Conservation (phyloP, 257 asterid genomes). For the Ballota nigra region DNA sequence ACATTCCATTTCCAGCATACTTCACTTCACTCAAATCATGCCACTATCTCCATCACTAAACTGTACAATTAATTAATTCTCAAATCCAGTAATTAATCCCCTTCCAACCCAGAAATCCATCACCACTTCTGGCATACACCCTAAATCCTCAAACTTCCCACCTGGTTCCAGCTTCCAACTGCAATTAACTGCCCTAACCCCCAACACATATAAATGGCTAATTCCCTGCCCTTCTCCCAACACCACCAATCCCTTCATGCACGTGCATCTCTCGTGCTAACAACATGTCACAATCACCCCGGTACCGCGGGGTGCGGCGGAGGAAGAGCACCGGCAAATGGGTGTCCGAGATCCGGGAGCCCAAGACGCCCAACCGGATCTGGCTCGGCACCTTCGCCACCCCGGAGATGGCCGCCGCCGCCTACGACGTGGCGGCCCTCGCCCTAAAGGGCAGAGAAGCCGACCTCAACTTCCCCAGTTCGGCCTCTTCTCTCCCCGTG, state of each 20-base stretch:
- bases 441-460: constrained; percentile 52
- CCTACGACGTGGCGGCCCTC: constrained; percentile 59
- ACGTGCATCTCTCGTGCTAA: neutral
- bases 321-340: constrained; percentile 54
- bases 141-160: constrained; percentile 51
- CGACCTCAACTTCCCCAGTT: constrained; percentile 53
- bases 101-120: constrained; percentile 55
- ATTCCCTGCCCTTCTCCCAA: constrained; percentile 19
- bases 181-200: constrained; percentile 10
- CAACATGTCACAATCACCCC: constrained; percentile 33
- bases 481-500: constrained; percentile 49
- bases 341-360: constrained; percentile 74
- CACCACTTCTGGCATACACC: constrained; percentile 43
- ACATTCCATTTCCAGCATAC: constrained; percentile 24
- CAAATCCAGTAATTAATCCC: neutral
- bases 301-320: constrained; percentile 58
- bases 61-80: neutral
- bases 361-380: constrained; percentile 48
- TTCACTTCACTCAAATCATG: constrained; percentile 12
- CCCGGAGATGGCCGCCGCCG: constrained; percentile 66
- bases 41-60: constrained; percentile 1
- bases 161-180: constrained; percentile 58
- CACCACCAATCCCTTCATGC: constrained; percentile 1
- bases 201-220: constrained; percentile 49
- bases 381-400: constrained; percentile 68